Evolutionary conservation across 768 basidiomycete genomes (phyloP).

Genomic region (Termitomyces sp.): DNA sequence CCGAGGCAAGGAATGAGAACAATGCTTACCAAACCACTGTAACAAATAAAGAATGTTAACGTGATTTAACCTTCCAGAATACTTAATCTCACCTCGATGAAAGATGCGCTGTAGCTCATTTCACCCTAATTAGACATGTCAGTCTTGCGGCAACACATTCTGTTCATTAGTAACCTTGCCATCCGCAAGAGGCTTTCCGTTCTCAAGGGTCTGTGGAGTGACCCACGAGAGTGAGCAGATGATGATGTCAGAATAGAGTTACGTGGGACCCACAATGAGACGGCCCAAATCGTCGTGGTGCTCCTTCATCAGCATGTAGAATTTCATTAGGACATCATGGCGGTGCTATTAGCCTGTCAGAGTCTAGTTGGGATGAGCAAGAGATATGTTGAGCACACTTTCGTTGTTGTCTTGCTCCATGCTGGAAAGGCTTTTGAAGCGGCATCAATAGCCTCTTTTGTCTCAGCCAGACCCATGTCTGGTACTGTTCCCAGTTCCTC

Average conservation of each 20-base stretch:
- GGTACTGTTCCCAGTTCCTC: slow-evolving; percentile 81
- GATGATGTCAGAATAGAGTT: slow-evolving; percentile 19
- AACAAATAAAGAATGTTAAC: not conserved
- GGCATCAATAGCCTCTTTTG: slow-evolving; percentile 77
- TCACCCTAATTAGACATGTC: slow-evolving; percentile 53
- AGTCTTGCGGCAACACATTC: slow-evolving; percentile 1
- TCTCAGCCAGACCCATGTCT: slow-evolving; percentile 85
- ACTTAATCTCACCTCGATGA: slow-evolving; percentile 56
- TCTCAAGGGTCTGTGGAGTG: slow-evolving; percentile 74
- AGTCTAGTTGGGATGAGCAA: not conserved
- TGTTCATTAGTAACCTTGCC: slow-evolving; percentile 49
- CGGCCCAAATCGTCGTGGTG: slow-evolving; percentile 83
- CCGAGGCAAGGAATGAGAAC: not conserved
- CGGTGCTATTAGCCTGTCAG: slow-evolving; percentile 45
- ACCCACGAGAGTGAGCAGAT: slow-evolving; percentile 2
- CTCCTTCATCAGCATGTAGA: slow-evolving; percentile 74
- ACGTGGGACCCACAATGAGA: slow-evolving; percentile 59
- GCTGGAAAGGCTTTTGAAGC: slow-evolving; percentile 76
- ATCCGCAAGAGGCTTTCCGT: slow-evolving; percentile 87
- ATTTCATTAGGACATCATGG: slow-evolving; percentile 78
- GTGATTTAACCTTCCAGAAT: not conserved
- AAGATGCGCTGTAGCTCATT: slow-evolving; percentile 78
- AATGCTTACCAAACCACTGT: slow-evolving; percentile 74
- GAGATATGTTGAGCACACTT: slow-evolving; percentile 37
- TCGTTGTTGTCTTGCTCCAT: slow-evolving; percentile 86